Percentiles rank a stretch among this genome's conserved stretches.
Conservation (phyloP, 371 early-diverging fungal genomes). For the Rhizopus microsporus region DNA sequence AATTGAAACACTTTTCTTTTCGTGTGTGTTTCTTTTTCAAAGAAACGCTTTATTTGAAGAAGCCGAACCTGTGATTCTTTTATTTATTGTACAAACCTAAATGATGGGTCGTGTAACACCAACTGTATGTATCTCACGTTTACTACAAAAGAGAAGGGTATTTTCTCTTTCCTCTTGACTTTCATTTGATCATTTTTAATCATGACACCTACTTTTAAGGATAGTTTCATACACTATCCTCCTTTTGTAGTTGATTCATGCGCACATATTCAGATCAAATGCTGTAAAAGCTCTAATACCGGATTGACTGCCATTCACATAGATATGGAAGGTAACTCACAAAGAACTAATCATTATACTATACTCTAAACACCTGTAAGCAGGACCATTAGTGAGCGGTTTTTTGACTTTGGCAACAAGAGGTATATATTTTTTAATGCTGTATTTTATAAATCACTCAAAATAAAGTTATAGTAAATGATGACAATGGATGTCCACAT, state of each 20-base stretch:
- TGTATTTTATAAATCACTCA: not conserved
- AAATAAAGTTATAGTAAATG: conserved; percentile 32
- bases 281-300: conserved; percentile 45
- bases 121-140: too few relatives aligned
- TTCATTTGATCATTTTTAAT: too few relatives aligned
- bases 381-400: conserved; percentile 56
- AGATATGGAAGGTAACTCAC: conserved; percentile 46
- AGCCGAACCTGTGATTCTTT: too few relatives aligned
- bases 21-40: too few relatives aligned
- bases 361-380: too few relatives aligned
- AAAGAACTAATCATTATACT: too few relatives aligned
- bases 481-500: conserved; percentile 59
- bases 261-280: conserved; percentile 36
- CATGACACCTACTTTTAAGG: conserved; percentile 18
- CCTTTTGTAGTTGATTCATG: conserved; percentile 25
- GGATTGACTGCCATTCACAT: conserved; percentile 54
- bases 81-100: too few relatives aligned
- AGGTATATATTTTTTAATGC: conserved; percentile 24
- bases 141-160: too few relatives aligned
- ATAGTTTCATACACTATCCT: conserved; percentile 18
- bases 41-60: too few relatives aligned
- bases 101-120: too few relatives aligned
- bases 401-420: conserved; percentile 56
- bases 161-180: too few relatives aligned
- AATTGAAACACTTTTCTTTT: too few relatives aligned